Percentiles rank a stretch among this genome's conserved stretches.
Conservation (phyloP, 345 rosid species). For the Eucalyptus polyanthemos region DNA sequence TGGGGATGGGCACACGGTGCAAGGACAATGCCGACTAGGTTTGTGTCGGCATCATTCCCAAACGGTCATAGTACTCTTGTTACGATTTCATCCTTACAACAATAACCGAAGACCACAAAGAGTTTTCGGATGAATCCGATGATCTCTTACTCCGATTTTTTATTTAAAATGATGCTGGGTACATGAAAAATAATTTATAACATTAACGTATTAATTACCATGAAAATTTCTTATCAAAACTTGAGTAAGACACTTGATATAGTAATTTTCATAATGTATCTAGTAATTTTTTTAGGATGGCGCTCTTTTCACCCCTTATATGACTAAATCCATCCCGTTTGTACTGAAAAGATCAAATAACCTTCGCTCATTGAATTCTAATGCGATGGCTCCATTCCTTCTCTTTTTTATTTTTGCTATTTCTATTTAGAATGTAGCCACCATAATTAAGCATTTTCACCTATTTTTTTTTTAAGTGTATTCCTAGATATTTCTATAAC, state of each 20-base stretch:
- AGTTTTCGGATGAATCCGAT: neutral
- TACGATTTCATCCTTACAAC: neutral
- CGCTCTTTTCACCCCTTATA: no score
- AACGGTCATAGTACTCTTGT: neutral
- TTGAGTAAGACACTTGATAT: neutral
- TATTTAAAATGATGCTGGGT: neutral
- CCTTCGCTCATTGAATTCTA: neutral
- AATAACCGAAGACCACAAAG: neutral
- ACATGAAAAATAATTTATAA: neutral
- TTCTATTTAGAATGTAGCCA: no score
- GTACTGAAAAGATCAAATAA: no score
- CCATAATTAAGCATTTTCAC: no score
- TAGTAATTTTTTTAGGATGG: no score
- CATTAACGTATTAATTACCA: accelerated
- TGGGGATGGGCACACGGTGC: neutral
- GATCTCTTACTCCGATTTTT: neutral
- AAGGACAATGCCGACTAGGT: neutral
- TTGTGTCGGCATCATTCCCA: neutral
- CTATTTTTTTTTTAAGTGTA: no score
- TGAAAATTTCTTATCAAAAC: neutral
- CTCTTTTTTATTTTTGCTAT: neutral
- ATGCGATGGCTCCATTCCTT: accelerated
- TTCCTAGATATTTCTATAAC: neutral
- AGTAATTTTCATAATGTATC: neutral
- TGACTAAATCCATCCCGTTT: no score